These are phyloP conservation scores for Sinapis alba DNA, from an alignment of 441 rosid genomes.

Conservation along the genomic window DNA sequence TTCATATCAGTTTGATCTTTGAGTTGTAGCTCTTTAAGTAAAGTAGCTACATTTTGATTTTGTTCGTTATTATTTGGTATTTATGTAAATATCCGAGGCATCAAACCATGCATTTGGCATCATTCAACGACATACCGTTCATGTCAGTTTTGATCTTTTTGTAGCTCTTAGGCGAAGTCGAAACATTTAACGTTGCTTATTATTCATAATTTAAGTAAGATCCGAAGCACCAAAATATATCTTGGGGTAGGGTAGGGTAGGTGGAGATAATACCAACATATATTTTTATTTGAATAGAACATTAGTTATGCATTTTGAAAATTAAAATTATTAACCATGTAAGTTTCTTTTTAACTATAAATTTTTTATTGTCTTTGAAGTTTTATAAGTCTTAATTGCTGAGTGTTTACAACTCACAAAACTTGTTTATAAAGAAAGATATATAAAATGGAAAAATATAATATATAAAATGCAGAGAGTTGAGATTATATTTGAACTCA, in stretches of 20 bases:
- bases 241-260: background rate
- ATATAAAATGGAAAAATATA: too few species aligned
- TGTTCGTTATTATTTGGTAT: background rate
- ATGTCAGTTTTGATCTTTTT: background rate
- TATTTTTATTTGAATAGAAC: background rate
- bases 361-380: background rate
- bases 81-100: background rate
- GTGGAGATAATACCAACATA: background rate
- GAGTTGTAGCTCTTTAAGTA: background rate
- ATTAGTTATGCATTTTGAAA: background rate
- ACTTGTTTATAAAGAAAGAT: background rate
- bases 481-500: constrained; percentile 2
- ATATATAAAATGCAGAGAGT: background rate
- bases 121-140: background rate
- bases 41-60: background rate
- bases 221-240: background rate
- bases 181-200: background rate
- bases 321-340: background rate
- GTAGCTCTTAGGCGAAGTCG: background rate
- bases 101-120: background rate
- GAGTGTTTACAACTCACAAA: background rate
- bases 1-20: background rate
- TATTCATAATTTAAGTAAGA: background rate
- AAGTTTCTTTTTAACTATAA: background rate
- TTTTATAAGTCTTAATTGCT: background rate